Conservation (phyloP, 192 early-diverging fungal genomes). For the Coemansia sp. region DNA sequence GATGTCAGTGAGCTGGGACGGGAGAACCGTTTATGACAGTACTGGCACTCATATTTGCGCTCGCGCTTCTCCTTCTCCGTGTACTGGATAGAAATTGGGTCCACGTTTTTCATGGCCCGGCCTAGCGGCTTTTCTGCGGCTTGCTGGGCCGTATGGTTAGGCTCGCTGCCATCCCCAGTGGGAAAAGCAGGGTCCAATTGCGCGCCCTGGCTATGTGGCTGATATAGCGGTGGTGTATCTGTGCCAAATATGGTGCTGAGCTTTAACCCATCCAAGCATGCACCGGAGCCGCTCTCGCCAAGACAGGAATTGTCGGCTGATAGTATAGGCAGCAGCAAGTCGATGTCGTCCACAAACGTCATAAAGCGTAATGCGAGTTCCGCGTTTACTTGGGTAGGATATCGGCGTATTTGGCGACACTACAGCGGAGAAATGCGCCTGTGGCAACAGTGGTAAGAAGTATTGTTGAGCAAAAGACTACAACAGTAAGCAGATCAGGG, state of each 20-base stretch:
- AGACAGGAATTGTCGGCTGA: background rate
- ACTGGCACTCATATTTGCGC: constrained; percentile 57
- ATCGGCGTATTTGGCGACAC: background rate
- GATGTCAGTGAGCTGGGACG: constrained; percentile 60
- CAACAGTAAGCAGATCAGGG: background rate
- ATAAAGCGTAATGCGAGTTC: background rate
- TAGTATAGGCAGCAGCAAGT: constrained; percentile 5
- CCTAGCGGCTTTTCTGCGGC: background rate
- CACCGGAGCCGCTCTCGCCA: background rate
- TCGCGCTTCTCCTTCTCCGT: constrained; percentile 49
- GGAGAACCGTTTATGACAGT: constrained; percentile 60
- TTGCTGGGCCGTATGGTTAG: background rate
- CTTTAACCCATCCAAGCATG: background rate
- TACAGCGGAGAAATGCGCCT: background rate
- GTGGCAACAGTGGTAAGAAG: background rate
- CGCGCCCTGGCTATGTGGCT: background rate
- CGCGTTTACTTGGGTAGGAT: background rate
- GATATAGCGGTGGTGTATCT: background rate
- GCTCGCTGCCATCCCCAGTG: background rate
- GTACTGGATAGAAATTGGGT: constrained; percentile 25
- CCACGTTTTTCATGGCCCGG: background rate
- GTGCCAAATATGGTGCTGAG: background rate
- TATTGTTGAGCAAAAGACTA: background rate
- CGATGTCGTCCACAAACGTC: constrained; percentile 10
- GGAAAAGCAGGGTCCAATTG: background rate